A percentile compares a stretch with the other conserved stretches of the same genome.
phyloP scores from a whole-genome alignment of 2,329 filamentous ascomycete genomes.

The Sarocladium brachiariae region DNA sequence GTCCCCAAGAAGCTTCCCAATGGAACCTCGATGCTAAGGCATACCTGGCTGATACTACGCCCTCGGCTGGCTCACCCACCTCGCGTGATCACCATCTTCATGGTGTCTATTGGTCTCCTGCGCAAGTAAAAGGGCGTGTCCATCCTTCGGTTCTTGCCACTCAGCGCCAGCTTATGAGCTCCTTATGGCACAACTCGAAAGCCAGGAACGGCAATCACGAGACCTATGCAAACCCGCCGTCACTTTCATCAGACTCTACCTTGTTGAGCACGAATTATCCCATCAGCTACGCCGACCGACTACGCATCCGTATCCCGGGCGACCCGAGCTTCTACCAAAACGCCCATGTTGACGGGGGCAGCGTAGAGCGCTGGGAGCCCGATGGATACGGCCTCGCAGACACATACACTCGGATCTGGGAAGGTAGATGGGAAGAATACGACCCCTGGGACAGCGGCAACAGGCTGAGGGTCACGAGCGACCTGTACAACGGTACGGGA shows the following conservation, averaged over 20 bases:
- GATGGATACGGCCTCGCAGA: constrained; percentile 58
- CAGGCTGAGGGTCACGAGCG: constrained; percentile 55
- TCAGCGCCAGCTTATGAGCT: constrained; percentile 41
- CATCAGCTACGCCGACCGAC: constrained; percentile 58
- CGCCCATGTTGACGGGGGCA: constrained; percentile 67
- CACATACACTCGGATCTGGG: constrained; percentile 68
- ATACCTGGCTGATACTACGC: constrained; percentile 44
- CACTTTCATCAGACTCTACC: constrained; percentile 16
- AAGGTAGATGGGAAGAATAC: constrained; percentile 71
- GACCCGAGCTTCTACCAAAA: constrained; percentile 65
- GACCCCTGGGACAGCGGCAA: constrained; percentile 67
- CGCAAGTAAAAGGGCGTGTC: constrained; percentile 32
- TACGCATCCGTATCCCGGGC: constrained; percentile 65
- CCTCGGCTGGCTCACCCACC: constrained; percentile 26
- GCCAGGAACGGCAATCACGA: neutral
- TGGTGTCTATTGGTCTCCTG: constrained; percentile 33
- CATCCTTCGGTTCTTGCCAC: constrained; percentile 31
- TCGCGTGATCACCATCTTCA: constrained; percentile 25
- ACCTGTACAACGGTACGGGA: constrained; percentile 66
- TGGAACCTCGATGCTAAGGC: constrained; percentile 45
- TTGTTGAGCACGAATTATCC: constrained; percentile 31
- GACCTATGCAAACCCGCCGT: neutral
- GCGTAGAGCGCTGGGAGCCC: constrained; percentile 68
- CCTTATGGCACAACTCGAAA: neutral
- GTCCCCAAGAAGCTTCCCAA: constrained; percentile 20